Conservation (phyloP, 106 monocot species). For the Narthecium ossifragum region DNA sequence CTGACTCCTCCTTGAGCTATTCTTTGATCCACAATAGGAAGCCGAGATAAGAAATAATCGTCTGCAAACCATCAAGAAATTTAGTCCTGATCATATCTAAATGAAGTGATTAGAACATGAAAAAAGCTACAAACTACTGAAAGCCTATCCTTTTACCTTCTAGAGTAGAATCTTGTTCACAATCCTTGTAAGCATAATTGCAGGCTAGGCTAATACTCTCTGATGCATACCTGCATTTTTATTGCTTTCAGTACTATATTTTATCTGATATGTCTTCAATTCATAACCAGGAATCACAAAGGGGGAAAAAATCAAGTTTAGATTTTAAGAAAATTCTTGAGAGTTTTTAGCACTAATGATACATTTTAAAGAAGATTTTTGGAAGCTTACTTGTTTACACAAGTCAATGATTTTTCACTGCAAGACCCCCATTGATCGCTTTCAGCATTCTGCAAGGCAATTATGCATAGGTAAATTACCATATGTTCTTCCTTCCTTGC, state of each 20-base stretch:
- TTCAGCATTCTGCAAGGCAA: constrained; percentile 34
- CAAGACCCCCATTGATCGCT: constrained; percentile 58
- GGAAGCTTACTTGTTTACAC: constrained; percentile 58
- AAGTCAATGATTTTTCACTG: constrained; percentile 29
- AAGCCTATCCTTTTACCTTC: constrained; percentile 35
- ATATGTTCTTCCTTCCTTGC: too few species aligned
- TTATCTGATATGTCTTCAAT: too few species aligned
- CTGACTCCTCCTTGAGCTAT: constrained; percentile 78
- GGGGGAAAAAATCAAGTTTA: too few species aligned
- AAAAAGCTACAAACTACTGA: neutral
- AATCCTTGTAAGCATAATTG: constrained; percentile 90
- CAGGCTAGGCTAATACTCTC: constrained; percentile 74
- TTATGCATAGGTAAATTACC: too few species aligned
- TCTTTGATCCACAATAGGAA: constrained; percentile 66
- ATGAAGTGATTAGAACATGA: neutral
- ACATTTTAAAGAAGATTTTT: neutral
- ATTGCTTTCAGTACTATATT: neutral
- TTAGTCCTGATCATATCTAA: neutral
- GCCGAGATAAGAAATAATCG: constrained; percentile 75
- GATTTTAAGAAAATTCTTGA: too few species aligned
- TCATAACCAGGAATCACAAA: too few species aligned
- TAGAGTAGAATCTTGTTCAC: constrained; percentile 59
- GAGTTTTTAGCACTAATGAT: neutral
- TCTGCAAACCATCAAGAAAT: constrained; percentile 24
- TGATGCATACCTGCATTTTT: constrained; percentile 58